These are phyloP conservation scores for Lablab purpureus DNA, from an alignment of 306 rosid genomes.

Conservation along the genomic window DNA sequence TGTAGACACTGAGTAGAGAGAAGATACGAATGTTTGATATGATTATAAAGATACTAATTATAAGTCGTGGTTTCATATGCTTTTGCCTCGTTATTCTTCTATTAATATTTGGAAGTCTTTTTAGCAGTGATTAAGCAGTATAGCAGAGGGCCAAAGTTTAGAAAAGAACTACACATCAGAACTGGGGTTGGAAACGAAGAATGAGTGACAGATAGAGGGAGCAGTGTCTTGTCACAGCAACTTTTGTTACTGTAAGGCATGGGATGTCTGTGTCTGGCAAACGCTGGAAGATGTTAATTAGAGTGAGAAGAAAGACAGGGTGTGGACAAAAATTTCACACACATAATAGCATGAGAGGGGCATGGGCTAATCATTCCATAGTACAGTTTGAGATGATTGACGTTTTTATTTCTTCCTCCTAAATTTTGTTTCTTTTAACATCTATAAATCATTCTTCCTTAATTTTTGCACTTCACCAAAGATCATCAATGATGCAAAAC, in stretches of 20 bases:
- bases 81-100: no score
- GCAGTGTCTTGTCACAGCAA: conserved; percentile 58
- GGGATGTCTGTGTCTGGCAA: conserved; percentile 53
- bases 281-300: conserved; percentile 30
- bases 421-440: not conserved
- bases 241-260: conserved; percentile 50
- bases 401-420: not conserved
- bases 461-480: not conserved
- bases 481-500: no score
- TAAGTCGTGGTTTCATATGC: no score
- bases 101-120: no score
- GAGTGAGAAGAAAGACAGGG: conserved; percentile 32
- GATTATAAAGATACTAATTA: no score
- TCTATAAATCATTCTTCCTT: not conserved
- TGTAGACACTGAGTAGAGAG: no score
- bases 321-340: conserved; percentile 42
- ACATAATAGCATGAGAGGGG: conserved; percentile 25
- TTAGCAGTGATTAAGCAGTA: no score
- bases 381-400: conserved; percentile 2
- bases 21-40: no score
- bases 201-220: not conserved
- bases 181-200: not conserved
- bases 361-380: conserved; percentile 61
- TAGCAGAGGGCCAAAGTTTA: no score
- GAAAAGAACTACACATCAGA: not conserved